A percentile compares a stretch with the other conserved stretches of the same genome.
phyloP scores from a whole-genome alignment of 2,329 filamentous ascomycete genomes.

The Pseudogymnoascus sp. region DNA sequence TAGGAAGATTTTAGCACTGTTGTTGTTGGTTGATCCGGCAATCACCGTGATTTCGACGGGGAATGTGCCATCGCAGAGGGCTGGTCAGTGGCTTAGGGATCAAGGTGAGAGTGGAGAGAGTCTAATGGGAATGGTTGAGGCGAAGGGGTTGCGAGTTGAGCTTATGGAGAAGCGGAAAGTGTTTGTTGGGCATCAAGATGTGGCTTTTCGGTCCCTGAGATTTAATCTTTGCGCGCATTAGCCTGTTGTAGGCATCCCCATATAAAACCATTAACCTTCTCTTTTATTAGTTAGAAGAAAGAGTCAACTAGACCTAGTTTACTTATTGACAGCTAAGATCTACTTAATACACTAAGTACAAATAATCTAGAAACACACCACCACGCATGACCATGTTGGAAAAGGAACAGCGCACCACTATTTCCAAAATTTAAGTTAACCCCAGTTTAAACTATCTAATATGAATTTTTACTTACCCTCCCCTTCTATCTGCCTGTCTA shows the following conservation, averaged over 20 bases:
- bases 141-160: neutral
- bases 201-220: neutral
- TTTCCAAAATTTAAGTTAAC: too few relatives aligned
- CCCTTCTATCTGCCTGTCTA: neutral
- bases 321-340: too few relatives aligned
- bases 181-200: neutral
- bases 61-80: conserved; percentile 41
- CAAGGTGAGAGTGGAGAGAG: neutral
- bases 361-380: too few relatives aligned
- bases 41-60: conserved; percentile 39
- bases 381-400: too few relatives aligned
- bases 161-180: conserved; percentile 5
- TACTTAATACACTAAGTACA: too few relatives aligned
- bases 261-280: neutral
- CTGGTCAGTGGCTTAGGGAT: conserved; percentile 32
- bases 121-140: neutral
- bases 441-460: neutral
- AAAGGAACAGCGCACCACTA: too few relatives aligned
- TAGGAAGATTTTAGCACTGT: too few relatives aligned
- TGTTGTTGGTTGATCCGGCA: conserved; percentile 43
- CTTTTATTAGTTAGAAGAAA: neutral
- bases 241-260: neutral
- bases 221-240: conserved; percentile 4
- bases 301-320: neutral
- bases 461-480: neutral